Conservation (phyloP, 2,329 filamentous ascomycete genomes). For the Mariannaea elegans region DNA sequence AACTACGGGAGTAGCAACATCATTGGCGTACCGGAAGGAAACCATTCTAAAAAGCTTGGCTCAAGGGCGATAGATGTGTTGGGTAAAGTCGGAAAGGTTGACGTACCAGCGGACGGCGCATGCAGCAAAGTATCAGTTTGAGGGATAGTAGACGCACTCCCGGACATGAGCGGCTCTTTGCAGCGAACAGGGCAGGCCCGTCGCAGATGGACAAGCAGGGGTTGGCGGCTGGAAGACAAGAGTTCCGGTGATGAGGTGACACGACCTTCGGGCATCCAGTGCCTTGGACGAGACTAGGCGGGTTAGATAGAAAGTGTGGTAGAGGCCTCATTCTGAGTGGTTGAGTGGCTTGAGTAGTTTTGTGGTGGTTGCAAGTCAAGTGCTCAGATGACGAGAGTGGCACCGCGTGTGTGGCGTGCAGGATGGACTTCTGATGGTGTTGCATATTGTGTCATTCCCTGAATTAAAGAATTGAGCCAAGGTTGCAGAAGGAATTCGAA, state of each 20-base stretch:
- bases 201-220: slow-evolving; percentile 18
- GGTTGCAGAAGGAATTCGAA: not conserved
- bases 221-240: slow-evolving; percentile 17
- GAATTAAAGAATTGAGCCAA: slow-evolving; percentile 7
- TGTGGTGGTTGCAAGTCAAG: slow-evolving; percentile 33
- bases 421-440: slow-evolving; percentile 25
- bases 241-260: slow-evolving; percentile 30
- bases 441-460: slow-evolving; percentile 26
- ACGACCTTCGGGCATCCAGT: slow-evolving; percentile 17
- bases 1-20: not conserved
- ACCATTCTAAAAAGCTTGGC: slow-evolving; percentile 35
- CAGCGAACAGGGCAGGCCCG: slow-evolving; percentile 13
- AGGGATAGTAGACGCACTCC: slow-evolving; percentile 15
- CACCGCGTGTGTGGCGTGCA: slow-evolving; percentile 30
- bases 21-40: not conserved
- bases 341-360: not conserved
- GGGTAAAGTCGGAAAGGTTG: slow-evolving; percentile 17
- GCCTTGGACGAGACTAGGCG: slow-evolving; percentile 12
- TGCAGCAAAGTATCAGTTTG: slow-evolving; percentile 6
- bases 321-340: slow-evolving; percentile 25
- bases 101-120: slow-evolving; percentile 10
- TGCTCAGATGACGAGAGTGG: slow-evolving; percentile 40
- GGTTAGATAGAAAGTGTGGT: slow-evolving; percentile 21
- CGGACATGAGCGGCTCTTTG: slow-evolving; percentile 23
- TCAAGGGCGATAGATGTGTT: not conserved